Evolutionary conservation across 495 filamentous ascomycete genomes (phyloP), one percentile per base, ranked within the genome.

Genomic region (Melanomma pulvis-pyrius): DNA sequence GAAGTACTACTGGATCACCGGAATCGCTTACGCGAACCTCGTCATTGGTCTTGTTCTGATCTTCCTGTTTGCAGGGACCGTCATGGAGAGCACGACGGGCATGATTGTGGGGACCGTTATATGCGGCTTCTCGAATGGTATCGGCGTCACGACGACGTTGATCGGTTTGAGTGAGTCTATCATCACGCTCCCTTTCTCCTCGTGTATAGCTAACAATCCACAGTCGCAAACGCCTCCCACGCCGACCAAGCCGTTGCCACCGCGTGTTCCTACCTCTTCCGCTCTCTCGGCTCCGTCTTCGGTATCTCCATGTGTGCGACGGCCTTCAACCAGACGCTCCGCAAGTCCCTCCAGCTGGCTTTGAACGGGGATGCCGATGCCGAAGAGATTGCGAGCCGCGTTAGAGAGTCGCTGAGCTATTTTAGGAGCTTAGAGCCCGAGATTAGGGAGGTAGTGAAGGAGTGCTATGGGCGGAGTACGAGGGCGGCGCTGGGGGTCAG

Each of bases 221-320:
- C 26, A 74, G 74, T 96, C 69, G 86, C 90, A 30, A 92, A 93
- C 69, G 83, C 88, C 0, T 76, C 82, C 8, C 80, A 77, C 0
- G 81, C 83, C 41, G 90, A 94, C 67, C 87, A 91, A 62, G 92
- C 92, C 0, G 82, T 96, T 2, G 88, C 87, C 2, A 93, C 91
- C 13, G 92, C 92, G 1, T 92, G 90, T 74, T 90, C 86, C 1
- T 96, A 96, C 74, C 83, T 96, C 1, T 96, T 96, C 81, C 87
- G 92, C 3, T 88, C 89, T 4, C 79, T 96, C 11, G 92, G 92
- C n/a, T 87, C 85, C 3, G 87, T 91, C 9, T 82, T 90, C 21
- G 90, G 91, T 9, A 75, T 96, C 39, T 88, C 88, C 24, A 73
- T 91, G 25, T 82, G 86, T 15, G 84, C 90, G 0, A 92, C 89